phyloP scores from a whole-genome alignment of 768 basidiomycete genomes.

The Agrocybe pediades region DNA sequence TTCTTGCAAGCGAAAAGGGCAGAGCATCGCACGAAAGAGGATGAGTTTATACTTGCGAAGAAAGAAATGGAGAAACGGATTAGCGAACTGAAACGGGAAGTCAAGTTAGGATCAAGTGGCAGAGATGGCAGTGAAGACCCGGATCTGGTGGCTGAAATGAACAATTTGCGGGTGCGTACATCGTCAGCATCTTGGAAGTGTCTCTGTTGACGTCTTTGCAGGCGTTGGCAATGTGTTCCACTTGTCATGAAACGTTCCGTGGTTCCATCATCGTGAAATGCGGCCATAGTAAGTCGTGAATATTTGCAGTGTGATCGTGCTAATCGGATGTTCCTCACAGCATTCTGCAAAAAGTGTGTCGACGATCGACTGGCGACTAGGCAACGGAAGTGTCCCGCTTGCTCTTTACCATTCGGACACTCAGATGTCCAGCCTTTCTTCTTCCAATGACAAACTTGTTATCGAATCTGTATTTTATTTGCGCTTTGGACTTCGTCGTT shows the following conservation, averaged over 20 bases:
- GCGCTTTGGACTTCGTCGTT: conserved; percentile 16
- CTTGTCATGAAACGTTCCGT: conserved; percentile 78
- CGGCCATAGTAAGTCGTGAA: conserved; percentile 76
- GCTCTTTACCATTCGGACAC: conserved; percentile 77
- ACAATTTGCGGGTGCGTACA: conserved; percentile 58
- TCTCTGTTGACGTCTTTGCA: conserved; percentile 27
- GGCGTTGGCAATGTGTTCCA: conserved; percentile 87
- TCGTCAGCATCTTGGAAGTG: neutral
- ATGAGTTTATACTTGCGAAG: conserved; percentile 46
- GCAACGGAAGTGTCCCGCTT: conserved; percentile 93
- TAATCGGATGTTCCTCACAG: conserved; percentile 36
- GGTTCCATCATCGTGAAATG: conserved; percentile 84
- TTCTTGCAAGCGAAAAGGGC: conserved; percentile 30
- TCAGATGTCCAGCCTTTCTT: conserved; percentile 68
- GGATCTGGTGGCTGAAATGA: conserved; percentile 42
- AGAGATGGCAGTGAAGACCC: conserved; percentile 18
- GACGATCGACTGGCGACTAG: conserved; percentile 87
- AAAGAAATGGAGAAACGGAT: conserved; percentile 55
- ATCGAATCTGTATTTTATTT: conserved; percentile 16
- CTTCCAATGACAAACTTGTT: conserved; percentile 40
- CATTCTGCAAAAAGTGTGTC: conserved; percentile 84
- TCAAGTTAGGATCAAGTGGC: conserved; percentile 5
- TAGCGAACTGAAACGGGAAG: conserved; percentile 43
- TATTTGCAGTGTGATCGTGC: neutral
- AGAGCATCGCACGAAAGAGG: conserved; percentile 47